Conservation (phyloP, 805 yeast species). For the Blastobotrys peoriensis region DNA sequence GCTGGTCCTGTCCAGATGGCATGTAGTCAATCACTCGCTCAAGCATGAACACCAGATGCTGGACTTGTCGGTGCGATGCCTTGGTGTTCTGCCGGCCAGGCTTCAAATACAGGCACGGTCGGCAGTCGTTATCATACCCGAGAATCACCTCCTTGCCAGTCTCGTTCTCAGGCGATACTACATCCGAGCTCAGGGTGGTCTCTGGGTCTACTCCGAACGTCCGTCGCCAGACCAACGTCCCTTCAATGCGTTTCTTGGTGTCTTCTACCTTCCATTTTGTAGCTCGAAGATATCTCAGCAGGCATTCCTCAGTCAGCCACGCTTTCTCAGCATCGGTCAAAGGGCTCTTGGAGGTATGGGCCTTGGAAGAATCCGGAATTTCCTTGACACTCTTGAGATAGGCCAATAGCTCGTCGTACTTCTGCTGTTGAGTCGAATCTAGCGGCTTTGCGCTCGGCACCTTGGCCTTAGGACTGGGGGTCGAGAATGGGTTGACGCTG, state of each 20-base stretch:
- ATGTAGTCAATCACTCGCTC: slow-evolving; percentile 90
- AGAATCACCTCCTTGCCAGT: slow-evolving; percentile 89
- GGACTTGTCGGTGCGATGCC: slow-evolving; percentile 86
- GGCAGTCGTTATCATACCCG: slow-evolving; percentile 82
- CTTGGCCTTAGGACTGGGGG: slow-evolving; percentile 44
- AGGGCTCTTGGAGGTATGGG: slow-evolving; percentile 33
- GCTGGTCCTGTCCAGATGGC: slow-evolving; percentile 95
- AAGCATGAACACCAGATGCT: slow-evolving; percentile 86
- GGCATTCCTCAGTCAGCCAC: slow-evolving; percentile 91
- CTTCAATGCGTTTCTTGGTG: slow-evolving; percentile 67
- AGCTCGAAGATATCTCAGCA: slow-evolving; percentile 84
- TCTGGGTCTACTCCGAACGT: slow-evolving; percentile 68
- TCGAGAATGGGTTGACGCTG: slow-evolving; percentile 45
- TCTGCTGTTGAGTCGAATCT: slow-evolving; percentile 47
- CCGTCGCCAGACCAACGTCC: slow-evolving; percentile 87
- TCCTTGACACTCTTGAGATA: slow-evolving; percentile 53
- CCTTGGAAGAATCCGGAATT: slow-evolving; percentile 34
- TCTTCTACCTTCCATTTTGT: slow-evolving; percentile 79
- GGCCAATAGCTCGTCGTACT: slow-evolving; percentile 55
- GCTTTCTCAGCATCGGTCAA: slow-evolving; percentile 59
- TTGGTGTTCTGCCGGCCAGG: slow-evolving; percentile 97
- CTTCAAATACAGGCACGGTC: slow-evolving; percentile 89
- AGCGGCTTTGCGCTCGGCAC: slow-evolving; percentile 48
- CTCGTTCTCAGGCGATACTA: slow-evolving; percentile 59
- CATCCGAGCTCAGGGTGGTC: slow-evolving; percentile 28